Evolutionary conservation across 2,329 filamentous ascomycete genomes (phyloP), one percentile per base, ranked within the genome.

Genomic region (Venturiaceae sp.): DNA sequence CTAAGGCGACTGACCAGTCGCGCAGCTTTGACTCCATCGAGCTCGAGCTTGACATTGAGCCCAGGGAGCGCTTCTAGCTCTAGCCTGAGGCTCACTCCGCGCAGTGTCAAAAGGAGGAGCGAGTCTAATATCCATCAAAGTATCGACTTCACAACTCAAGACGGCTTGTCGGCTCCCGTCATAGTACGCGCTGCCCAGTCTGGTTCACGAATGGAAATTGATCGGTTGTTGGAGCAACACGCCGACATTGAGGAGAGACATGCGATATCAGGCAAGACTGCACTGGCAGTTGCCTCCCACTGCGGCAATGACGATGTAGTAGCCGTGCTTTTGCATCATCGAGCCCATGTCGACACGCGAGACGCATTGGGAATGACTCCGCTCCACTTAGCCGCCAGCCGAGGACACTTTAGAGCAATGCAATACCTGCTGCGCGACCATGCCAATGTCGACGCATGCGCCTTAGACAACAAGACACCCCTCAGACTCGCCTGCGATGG

Each of bases 281-380:
- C 72, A 8, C 65, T 74, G 16, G 62, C 69, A 5, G 70, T 74
- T 37, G 72, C 72, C 46, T 65, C 71, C 7, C 71, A 74, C 57
- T 73, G 71, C 61, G 71, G 71, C 13, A 70, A 70, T 33, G 68
- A 69, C 19, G 68, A 68, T 47, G 63, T 72, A 13, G 67, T 71
- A n/a, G 64, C 66, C 32, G 56, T 71, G 11, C 58, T 74, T 13
- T 65, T 73, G 13, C 63, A 67, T 26, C 60, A 60, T 30, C 65
- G 66, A 34, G 71, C 70, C 13, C 63, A 64, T n/a, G 50, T 69
- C 16, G 62, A 69, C 58, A 64, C 63, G 2, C 61, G 59, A 2
- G 72, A 73, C 61, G 63, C 61, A 14, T 66, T n/a, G 14, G 36
- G 44, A 21, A 59, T 59, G 61, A 63, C 61, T 13, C 61, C 62